phyloP scores from a whole-genome alignment of 2,329 filamentous ascomycete genomes.

The Cryphonectria parasitica region DNA sequence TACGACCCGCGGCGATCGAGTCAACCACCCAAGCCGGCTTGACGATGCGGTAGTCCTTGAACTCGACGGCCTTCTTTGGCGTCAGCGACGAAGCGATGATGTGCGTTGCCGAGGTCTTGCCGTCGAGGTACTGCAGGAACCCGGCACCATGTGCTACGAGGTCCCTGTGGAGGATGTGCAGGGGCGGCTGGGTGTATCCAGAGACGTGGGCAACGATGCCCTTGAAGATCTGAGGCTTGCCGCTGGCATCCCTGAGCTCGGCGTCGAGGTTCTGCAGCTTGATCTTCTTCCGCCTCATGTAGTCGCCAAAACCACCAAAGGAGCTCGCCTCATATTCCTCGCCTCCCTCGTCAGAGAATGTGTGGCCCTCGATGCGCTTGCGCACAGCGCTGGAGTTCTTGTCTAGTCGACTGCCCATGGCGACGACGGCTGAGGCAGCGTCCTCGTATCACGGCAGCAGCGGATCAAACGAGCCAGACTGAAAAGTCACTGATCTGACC shows the following conservation, averaged over 20 bases:
- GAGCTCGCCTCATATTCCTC: slow-evolving; percentile 88
- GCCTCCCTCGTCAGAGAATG: slow-evolving; percentile 79
- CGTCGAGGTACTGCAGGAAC: slow-evolving; percentile 92
- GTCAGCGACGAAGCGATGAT: slow-evolving; percentile 91
- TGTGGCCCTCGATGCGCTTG: slow-evolving; percentile 67
- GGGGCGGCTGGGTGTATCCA: slow-evolving; percentile 92
- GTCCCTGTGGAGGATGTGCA: slow-evolving; percentile 76
- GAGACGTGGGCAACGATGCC: slow-evolving; percentile 90
- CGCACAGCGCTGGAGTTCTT: slow-evolving; percentile 66
- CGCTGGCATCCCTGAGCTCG: slow-evolving; percentile 72
- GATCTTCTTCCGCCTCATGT: slow-evolving; percentile 93
- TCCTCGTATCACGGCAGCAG: not conserved
- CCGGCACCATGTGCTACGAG: slow-evolving; percentile 93
- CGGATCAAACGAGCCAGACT: slow-evolving; percentile 14
- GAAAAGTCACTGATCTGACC: not conserved
- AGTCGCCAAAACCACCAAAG: slow-evolving; percentile 89
- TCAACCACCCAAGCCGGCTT: slow-evolving; percentile 95
- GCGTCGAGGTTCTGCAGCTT: slow-evolving; percentile 95
- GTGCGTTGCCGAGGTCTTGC: slow-evolving; percentile 93
- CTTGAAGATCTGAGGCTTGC: slow-evolving; percentile 85
- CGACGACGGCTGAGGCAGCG: slow-evolving; percentile 26
- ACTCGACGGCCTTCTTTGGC: slow-evolving; percentile 91
- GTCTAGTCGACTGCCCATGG: slow-evolving; percentile 64
- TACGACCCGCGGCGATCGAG: slow-evolving; percentile 77
- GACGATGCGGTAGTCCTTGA: slow-evolving; percentile 84